Evolutionary conservation across 78 protist genomes (phyloP).

Genomic region (Monosiga brevicollis): DNA sequence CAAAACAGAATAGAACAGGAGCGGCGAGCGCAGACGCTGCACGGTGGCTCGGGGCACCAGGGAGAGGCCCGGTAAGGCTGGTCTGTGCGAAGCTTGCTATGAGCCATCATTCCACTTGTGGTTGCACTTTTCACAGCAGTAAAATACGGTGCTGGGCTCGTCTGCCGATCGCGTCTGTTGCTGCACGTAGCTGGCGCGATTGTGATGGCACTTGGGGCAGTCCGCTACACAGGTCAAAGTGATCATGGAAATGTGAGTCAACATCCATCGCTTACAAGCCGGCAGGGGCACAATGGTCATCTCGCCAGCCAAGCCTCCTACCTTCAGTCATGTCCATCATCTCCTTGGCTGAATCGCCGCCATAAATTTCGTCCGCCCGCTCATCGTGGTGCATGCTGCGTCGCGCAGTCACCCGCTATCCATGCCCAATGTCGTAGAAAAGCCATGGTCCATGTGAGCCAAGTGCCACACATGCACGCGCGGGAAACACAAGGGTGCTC

Average conservation of each 20-base stretch:
- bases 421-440: not conserved
- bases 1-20: too few species aligned
- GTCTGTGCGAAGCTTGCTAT: too few species aligned
- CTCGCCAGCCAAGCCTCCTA: too few species aligned
- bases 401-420: not conserved
- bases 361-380: not conserved
- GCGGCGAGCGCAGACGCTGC: too few species aligned
- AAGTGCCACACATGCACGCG: not conserved
- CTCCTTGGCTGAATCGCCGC: not conserved
- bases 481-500: not conserved
- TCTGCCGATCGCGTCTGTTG: constrained; percentile 64
- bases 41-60: too few species aligned
- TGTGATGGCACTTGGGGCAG: constrained; percentile 41
- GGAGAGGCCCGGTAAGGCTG: too few species aligned
- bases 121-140: constrained; percentile 18
- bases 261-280: not conserved
- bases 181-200: constrained; percentile 39
- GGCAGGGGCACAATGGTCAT: not conserved
- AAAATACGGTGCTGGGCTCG: constrained; percentile 61
- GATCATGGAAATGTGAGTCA: not conserved
- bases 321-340: not conserved
- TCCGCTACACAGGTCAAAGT: constrained; percentile 1
- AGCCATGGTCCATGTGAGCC: not conserved
- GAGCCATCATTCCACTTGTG: constrained; percentile 1
- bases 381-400: not conserved